Conservation (phyloP, 306 rosid genomes). For the Lathyrus aphaca region DNA sequence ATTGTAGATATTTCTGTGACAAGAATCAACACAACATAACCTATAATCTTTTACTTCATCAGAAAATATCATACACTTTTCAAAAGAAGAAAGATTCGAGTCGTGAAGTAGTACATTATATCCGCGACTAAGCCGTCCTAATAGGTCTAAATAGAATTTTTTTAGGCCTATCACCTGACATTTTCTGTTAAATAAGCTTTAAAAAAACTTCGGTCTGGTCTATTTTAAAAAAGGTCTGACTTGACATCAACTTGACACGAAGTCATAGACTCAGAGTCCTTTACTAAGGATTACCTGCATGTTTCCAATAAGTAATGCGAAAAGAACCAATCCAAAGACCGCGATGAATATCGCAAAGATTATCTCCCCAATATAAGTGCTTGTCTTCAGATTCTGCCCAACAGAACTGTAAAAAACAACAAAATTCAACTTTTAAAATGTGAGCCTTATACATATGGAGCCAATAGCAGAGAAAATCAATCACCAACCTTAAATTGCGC, state of each 20-base stretch:
- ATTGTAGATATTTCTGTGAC: conserved; percentile 79
- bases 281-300: conserved; percentile 69
- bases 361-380: conserved; percentile 66
- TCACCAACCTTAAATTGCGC: conserved; percentile 68
- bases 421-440: background rate
- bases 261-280: background rate
- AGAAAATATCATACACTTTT: background rate
- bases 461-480: conserved; percentile 7
- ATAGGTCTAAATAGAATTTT: background rate
- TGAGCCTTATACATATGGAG: background rate
- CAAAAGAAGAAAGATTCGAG: background rate
- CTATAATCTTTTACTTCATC: conserved; percentile 6
- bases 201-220: background rate
- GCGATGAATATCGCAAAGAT: conserved; percentile 69
- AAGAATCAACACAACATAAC: conserved; percentile 16
- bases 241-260: background rate
- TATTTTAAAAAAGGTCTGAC: background rate
- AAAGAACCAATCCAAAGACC: conserved; percentile 73
- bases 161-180: background rate
- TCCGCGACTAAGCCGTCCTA: background rate
- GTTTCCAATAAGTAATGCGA: conserved; percentile 81
- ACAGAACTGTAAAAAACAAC: conserved; percentile 59
- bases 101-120: background rate
- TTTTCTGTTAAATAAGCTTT: background rate
- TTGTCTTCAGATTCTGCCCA: conserved; percentile 76